Conservation (phyloP, 2,329 filamentous ascomycete species). For the Bipolaris bicolor region DNA sequence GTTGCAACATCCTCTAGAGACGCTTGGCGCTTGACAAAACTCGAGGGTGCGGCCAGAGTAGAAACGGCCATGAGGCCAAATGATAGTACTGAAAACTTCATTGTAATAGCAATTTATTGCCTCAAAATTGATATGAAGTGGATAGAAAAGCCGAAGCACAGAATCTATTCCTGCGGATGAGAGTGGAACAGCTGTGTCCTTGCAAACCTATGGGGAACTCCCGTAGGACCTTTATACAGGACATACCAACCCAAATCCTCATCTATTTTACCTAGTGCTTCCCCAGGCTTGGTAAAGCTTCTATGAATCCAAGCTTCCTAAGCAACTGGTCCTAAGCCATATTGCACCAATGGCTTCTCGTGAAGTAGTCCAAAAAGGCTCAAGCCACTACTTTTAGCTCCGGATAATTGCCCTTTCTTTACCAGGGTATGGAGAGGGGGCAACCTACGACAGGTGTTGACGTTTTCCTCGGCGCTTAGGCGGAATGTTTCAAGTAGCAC, state of each 20-base stretch:
- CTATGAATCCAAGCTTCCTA: slow-evolving; percentile 12
- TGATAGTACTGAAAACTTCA: slow-evolving; percentile 43
- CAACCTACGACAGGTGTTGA: slow-evolving; percentile 11
- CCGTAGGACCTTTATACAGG: slow-evolving; percentile 18
- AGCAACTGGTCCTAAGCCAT: slow-evolving; percentile 16
- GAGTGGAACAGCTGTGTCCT: slow-evolving; percentile 28
- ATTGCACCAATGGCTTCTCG: slow-evolving; percentile 14
- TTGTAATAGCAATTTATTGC: slow-evolving; percentile 18
- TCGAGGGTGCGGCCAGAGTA: slow-evolving; percentile 42
- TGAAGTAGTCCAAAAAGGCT: slow-evolving; percentile 1
- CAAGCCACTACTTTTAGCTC: slow-evolving; percentile 12
- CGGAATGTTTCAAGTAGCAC: slow-evolving; percentile 25
- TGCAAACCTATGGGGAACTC: slow-evolving; percentile 10
- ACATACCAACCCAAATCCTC: neutral
- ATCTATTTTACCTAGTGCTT: neutral
- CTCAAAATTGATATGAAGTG: slow-evolving; percentile 20
- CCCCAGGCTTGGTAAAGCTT: slow-evolving; percentile 12
- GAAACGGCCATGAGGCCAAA: slow-evolving; percentile 38
- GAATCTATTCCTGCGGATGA: slow-evolving; percentile 15
- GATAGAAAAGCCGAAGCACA: slow-evolving; percentile 23
- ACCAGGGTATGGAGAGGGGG: slow-evolving; percentile 10
- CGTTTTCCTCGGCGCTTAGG: slow-evolving; percentile 8
- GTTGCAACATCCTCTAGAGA: slow-evolving; percentile 36
- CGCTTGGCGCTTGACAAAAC: slow-evolving; percentile 36
- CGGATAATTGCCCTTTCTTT: neutral